phyloP scores from a whole-genome alignment of 148 eudicot genomes.

The Vaccinium corymbosum region DNA sequence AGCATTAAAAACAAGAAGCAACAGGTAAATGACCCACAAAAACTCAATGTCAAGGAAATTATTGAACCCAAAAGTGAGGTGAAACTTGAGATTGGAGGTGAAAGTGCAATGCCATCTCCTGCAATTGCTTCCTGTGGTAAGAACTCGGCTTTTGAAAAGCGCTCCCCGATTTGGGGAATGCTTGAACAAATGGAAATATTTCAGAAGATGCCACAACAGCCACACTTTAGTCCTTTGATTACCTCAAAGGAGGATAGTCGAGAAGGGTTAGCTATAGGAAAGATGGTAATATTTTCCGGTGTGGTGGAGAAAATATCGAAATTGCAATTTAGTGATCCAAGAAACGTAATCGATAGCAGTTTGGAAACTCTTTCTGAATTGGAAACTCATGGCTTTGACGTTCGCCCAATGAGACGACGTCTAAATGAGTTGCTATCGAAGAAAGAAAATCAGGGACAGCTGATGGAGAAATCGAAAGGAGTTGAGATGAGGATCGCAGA shows the following conservation, averaged over 20 bases:
- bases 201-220: conserved; percentile 4
- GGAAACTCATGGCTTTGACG: conserved; percentile 10
- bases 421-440: conserved; percentile 15
- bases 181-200: conserved; percentile 15
- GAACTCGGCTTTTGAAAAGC: neutral
- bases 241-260: neutral
- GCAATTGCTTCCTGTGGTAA: neutral
- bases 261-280: conserved; percentile 14
- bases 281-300: conserved; percentile 15
- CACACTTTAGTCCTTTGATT: conserved; percentile 11
- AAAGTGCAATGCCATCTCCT: conserved; percentile 7
- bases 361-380: conserved; percentile 17
- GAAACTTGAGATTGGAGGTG: neutral
- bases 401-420: neutral
- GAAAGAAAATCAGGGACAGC: conserved; percentile 10
- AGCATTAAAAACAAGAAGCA: no score
- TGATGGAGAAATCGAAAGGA: conserved; percentile 8
- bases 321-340: conserved; percentile 13
- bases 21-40: no score
- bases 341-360: neutral
- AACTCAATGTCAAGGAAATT: no score
- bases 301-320: neutral
- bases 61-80: no score
- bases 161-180: conserved; percentile 2
- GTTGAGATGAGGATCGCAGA: neutral